Base-by-base conservation (phyloP, 1,139 yeast genomes). In the Yamadazyma blattariae region DNA sequence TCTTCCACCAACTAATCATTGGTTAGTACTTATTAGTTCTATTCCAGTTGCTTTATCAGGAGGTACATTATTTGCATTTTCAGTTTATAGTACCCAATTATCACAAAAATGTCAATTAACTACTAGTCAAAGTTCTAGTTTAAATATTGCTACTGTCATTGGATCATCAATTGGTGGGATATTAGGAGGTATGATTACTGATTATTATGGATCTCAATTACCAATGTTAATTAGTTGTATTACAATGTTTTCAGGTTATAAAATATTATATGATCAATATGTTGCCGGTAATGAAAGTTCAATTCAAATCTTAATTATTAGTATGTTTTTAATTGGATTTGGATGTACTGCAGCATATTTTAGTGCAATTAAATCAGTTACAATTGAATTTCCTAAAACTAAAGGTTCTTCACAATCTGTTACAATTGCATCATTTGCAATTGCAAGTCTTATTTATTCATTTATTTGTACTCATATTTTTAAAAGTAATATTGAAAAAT, bases 351-450 rank as follows among this genome's bases (percentile, higher is more conserved):
- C 63, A 2, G 64, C 64, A 5, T 63, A 62, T 37, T 63, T 63
- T 35, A 58, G 64, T 35, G 52, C 64, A 13, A 50, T 63, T 11
- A 63, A 62, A 38, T 67, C 67, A 1, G 65, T 62, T 5, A 54
- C 66, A 0, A 42, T 61, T 5, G 55, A 51, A 37, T 63, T 63
- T 34, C 67, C 67, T 7, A 50, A 52, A 20, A 53, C 37, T 33
- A 61, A 59, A 37, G 65, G 64, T 14, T 48, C 64, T 0, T 67
- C 68, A 8, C 67, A 61, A 41, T 58, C 65, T 40, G 47, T 62
- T 13, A 61, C 68, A n/a, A 61, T 62, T 35, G 63, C 68, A 1
- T 56, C 63, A 6, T 62, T 62, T 51, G 68, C 68, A n/a, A 60
- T 62, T n/a, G 54, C 65, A 2, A 54, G 63, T 27, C 48, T 61